Conservation (phyloP, 208 protist genomes). For the Trypanosoma vivax region DNA sequence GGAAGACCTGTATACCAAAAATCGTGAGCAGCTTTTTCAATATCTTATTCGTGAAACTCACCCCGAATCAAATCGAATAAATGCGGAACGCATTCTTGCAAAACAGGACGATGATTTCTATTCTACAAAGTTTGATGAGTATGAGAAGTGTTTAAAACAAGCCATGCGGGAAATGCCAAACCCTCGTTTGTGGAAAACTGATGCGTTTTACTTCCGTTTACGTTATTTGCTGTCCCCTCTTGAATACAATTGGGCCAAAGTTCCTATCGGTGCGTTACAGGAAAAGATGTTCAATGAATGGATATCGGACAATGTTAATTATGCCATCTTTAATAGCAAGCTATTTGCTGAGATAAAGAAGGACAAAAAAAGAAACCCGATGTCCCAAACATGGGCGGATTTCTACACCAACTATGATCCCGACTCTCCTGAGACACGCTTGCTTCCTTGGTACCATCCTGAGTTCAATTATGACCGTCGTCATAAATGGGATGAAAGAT, state of each 20-base stretch:
- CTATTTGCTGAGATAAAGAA: slow-evolving; percentile 54
- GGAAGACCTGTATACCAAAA: slow-evolving; percentile 86
- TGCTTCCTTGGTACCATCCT: slow-evolving; percentile 83
- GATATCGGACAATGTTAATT: slow-evolving; percentile 78
- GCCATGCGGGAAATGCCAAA: slow-evolving; percentile 88
- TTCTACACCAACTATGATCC: slow-evolving; percentile 86
- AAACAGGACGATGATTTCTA: slow-evolving; percentile 87
- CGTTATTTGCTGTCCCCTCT: slow-evolving; percentile 74
- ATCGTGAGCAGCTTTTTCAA: slow-evolving; percentile 84
- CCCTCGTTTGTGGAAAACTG: slow-evolving; percentile 84
- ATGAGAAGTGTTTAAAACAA: slow-evolving; percentile 85
- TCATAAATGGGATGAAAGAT: slow-evolving; percentile 88
- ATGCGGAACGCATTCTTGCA: slow-evolving; percentile 74
- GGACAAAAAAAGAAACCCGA: slow-evolving; percentile 73
- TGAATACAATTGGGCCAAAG: slow-evolving; percentile 88
- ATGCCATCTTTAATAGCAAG: slow-evolving; percentile 71
- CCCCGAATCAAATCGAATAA: slow-evolving; percentile 85
- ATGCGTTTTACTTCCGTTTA: slow-evolving; percentile 88
- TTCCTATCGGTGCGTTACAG: slow-evolving; percentile 61
- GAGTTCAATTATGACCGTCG: slow-evolving; percentile 88
- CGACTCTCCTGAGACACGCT: slow-evolving; percentile 73
- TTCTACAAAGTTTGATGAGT: slow-evolving; percentile 83
- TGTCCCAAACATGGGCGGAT: slow-evolving; percentile 81
- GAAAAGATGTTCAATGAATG: slow-evolving; percentile 84
- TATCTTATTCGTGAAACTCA: slow-evolving; percentile 82